Conservation (phyloP, 768 basidiomycete genomes). For the Gymnopilus junonius region DNA sequence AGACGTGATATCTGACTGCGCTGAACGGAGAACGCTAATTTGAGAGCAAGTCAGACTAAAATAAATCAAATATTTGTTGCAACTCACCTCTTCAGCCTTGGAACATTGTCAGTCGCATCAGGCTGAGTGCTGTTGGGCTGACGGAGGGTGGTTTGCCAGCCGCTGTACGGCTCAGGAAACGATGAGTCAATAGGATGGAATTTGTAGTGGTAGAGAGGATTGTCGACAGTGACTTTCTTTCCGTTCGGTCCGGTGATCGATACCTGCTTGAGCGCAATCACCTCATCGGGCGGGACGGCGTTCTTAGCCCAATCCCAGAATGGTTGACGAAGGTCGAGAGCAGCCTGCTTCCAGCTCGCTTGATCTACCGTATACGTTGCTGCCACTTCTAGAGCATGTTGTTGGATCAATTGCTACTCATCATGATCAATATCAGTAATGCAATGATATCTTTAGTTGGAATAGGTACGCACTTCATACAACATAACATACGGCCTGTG, state of each 20-base stretch:
- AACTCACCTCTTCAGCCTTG: conserved; percentile 30
- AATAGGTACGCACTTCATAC: conserved; percentile 46
- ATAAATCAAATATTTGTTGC: background rate
- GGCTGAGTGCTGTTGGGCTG: conserved; percentile 28
- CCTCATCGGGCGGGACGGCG: conserved; percentile 42
- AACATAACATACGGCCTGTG: conserved; percentile 57
- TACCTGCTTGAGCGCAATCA: conserved; percentile 38
- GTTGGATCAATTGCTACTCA: conserved; percentile 50
- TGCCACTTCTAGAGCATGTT: conserved; percentile 45
- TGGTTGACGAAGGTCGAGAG: conserved; percentile 42
- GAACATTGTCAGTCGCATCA: conserved; percentile 36
- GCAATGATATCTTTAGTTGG: background rate
- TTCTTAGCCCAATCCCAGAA: conserved; percentile 60
- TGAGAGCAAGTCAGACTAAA: background rate
- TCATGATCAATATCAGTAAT: background rate
- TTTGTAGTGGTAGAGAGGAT: conserved; percentile 26
- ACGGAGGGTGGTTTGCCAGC: conserved; percentile 40
- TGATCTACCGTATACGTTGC: conserved; percentile 38
- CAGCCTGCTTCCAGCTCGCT: conserved; percentile 35
- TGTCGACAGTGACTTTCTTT: conserved; percentile 20
- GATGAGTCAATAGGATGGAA: conserved; percentile 30
- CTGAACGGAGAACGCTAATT: conserved; percentile 6
- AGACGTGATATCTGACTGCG: conserved; percentile 30
- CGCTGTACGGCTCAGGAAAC: conserved; percentile 32
- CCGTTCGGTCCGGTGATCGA: conserved; percentile 39